Base-by-base conservation (phyloP, 2,329 filamentous ascomycete species). In the Akanthomyces muscarius region DNA sequence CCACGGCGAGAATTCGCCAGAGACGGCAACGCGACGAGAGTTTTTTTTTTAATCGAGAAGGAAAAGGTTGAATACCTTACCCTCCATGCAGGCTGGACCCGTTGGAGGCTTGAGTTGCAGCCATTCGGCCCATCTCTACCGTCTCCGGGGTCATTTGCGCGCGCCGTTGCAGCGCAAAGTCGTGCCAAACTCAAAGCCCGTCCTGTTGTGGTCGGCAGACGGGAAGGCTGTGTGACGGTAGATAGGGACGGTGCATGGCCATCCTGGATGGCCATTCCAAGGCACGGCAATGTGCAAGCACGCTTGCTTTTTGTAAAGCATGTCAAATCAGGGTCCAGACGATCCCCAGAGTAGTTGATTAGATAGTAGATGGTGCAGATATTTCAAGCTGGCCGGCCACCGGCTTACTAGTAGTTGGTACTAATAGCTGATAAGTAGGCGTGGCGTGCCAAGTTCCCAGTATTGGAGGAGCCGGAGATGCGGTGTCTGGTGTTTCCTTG, bases 21-120 rank as follows among this genome's bases (percentile, higher is more conserved):
- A 55, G n/a, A 55, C 30, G 50, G 50, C 30, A 53, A 36, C 16
- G 30, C 36, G 23, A 42, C 36, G 52, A 55, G 52, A 41, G 33
- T 36, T 36, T 36, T 11, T 8, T 36, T 10, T 33, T n/a, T 2
- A 38, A 30, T 30, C 28, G 8, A 23, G 28, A 16, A 23, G 23
- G 21, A n/a, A 11, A 56, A 56, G 41, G 23, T 5, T 56, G 16
- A 44, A 56, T 56, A 56, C 53, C 53, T 56, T 42, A 56, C 53
- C 53, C 53, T 56, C 51, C n/a, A 36, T 56, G 18, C 42, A 28
- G 21, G 36, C 36, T 23, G 13, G 36, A 54, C 51, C 51, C 33
- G 25, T 54, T 25, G 52, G 21, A 54, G 25, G n/a, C 13, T 42
- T 14, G 10, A n/a, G 16, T 30, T 4, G 48, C 18, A 41, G 38